Base-by-base conservation (phyloP, 495 filamentous ascomycete species). In the Annulohypoxylon bovei region DNA sequence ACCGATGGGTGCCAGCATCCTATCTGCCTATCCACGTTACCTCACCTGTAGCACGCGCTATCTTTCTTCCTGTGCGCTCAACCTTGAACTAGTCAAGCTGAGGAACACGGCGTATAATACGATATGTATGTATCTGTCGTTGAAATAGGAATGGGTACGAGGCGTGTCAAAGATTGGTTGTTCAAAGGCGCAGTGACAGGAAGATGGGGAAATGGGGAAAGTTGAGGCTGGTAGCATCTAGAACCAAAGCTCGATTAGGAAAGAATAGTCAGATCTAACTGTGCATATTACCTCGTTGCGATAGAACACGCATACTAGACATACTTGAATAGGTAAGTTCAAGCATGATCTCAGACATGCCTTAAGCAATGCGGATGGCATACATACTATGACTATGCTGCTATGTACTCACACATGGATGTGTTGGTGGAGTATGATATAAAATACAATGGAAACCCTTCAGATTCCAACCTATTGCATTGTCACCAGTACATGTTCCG, bases 1-100 rank as follows among this genome's bases (percentile, higher is more conserved):
- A 73, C 71, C 71, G 71, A 73, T 73, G 71, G 71, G 67, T 73
- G 53, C 67, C 62, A 60, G 57, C 71, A 70, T 70, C 42, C 37
- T 58, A 62, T 58, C 70, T 62, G 50, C 42, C 37, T 58, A 62
- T 58, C 70, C 67, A 55, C 62, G 71, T 69, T 70, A 73, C 71
- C 67, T 73, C 62, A 55, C 62, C 27, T 40, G 61, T 68, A 39
- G 54, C 49, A 65, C 65, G 56, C 60, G 62, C 55, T 63, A 37
- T 33, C 44, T 49, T 60, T 44, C 8, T 42, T 57, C 32, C 35
- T 62, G 62, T 23, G 52, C 52, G 14, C 58, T 54, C 30, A 67
- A 67, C 61, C 65, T 62, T 61, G 65, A 65, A 57, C 61, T 40
- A 56, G 4, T 16, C 5, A 53, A 53, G 14, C 20, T 33, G 32